Percentiles rank a stretch among this genome's conserved stretches.
phyloP scores from a whole-genome alignment of 208 protist species.

The Angomonas deanei region DNA sequence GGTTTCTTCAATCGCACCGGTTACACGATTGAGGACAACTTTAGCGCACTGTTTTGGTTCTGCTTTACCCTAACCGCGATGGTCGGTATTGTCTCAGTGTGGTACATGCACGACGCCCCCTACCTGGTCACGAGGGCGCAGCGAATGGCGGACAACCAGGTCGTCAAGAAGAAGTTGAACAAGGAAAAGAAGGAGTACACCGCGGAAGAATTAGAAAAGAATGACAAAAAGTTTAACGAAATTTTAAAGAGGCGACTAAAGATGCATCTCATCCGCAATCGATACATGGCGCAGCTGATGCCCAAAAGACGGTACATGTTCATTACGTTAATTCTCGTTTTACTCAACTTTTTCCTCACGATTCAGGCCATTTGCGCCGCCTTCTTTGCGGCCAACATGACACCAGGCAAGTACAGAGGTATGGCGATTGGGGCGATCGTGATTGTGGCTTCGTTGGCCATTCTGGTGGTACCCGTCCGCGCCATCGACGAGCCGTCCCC shows the following conservation, averaged over 20 bases:
- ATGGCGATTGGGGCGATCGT: slow-evolving; percentile 38
- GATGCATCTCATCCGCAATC: slow-evolving; percentile 38
- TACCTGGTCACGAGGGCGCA: slow-evolving; percentile 35
- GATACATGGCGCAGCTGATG: slow-evolving; percentile 52
- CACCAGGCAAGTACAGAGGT: slow-evolving; percentile 17
- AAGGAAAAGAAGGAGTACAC: not conserved
- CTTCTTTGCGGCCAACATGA: slow-evolving; percentile 21
- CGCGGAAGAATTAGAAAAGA: not conserved
- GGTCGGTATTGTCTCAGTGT: slow-evolving; percentile 18
- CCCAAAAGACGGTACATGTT: slow-evolving; percentile 36
- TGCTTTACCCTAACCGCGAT: slow-evolving; percentile 24
- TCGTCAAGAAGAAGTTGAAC: not conserved
- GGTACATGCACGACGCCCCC: slow-evolving; percentile 34
- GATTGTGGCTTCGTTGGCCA: slow-evolving; percentile 12
- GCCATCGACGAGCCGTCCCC: slow-evolving; percentile 22
- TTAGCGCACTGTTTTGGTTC: slow-evolving; percentile 31
- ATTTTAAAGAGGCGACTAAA: slow-evolving; percentile 11
- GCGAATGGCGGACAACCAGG: slow-evolving; percentile 13
- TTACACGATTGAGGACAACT: slow-evolving; percentile 9
- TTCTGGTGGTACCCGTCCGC: slow-evolving; percentile 28
- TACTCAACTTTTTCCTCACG: slow-evolving; percentile 54
- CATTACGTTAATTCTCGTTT: slow-evolving; percentile 19
- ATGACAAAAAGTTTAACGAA: not conserved
- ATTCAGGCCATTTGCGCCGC: slow-evolving; percentile 35
- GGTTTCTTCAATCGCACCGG: slow-evolving; percentile 21